phyloP scores from a whole-genome alignment of 495 filamentous ascomycete species.

The Penicillium goetzii region DNA sequence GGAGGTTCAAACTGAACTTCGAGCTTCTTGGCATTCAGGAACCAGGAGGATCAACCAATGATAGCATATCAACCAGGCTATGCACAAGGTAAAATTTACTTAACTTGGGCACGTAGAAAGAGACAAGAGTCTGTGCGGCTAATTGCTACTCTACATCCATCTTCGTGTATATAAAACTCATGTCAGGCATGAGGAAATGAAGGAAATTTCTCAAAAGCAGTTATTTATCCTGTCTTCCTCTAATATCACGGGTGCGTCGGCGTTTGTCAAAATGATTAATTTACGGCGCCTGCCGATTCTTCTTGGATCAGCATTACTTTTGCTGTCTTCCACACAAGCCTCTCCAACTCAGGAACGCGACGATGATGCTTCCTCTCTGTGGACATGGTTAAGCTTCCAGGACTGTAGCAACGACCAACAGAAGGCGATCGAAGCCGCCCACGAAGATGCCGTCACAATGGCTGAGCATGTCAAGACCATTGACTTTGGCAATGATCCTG shows the following conservation, averaged over 20 bases:
- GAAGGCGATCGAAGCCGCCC: neutral
- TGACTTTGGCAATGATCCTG: neutral
- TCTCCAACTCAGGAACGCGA: neutral
- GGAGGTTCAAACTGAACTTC: neutral
- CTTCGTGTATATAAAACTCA: neutral
- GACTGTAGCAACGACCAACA: neutral
- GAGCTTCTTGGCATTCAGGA: neutral
- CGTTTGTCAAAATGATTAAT: neutral
- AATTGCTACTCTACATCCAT: neutral
- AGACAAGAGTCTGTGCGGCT: neutral
- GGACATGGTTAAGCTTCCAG: neutral
- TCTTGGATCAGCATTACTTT: neutral
- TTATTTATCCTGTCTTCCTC: neutral
- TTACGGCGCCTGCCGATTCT: neutral
- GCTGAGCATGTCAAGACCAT: neutral
- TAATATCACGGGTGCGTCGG: neutral
- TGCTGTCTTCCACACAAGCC: neutral
- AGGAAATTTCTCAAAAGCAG: neutral
- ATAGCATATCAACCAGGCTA: neutral
- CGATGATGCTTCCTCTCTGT: neutral
- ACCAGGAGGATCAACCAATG: neutral
- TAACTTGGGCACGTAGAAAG: neutral
- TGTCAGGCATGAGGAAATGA: neutral
- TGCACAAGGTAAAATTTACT: neutral
- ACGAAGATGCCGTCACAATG: neutral